phyloP scores from a whole-genome alignment of 2,329 filamentous ascomycete species.

The Aspergillus terreus region DNA sequence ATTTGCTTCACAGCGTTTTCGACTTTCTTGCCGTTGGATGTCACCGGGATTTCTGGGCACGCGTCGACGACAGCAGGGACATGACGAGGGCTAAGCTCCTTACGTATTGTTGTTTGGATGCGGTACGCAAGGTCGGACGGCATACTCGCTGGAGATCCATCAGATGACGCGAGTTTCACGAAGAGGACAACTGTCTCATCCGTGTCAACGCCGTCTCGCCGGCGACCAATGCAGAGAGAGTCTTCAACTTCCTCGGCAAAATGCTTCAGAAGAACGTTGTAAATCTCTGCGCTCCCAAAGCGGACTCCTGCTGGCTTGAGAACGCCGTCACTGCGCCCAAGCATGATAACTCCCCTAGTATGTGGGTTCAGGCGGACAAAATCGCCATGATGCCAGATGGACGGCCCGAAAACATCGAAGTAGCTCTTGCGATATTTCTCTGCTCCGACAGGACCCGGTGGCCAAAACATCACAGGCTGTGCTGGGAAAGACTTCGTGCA shows the following conservation, averaged over 20 bases:
- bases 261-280: conserved; percentile 84
- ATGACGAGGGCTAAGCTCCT: conserved; percentile 81
- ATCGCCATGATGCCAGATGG: conserved; percentile 88
- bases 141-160: conserved; percentile 41
- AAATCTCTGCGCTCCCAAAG: conserved; percentile 93
- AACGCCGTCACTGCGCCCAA: conserved; percentile 87
- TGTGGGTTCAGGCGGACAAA: conserved; percentile 70
- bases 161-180: conserved; percentile 61
- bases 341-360: conserved; percentile 81
- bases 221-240: conserved; percentile 78
- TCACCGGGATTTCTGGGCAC: conserved; percentile 83
- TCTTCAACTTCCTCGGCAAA: conserved; percentile 78
- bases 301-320: conserved; percentile 88
- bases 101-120: conserved; percentile 67
- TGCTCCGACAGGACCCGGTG: conserved; percentile 60
- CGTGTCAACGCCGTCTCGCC: conserved; percentile 62
- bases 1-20: conserved; percentile 97
- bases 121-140: conserved; percentile 55
- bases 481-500: conserved; percentile 84
- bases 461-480: conserved; percentile 85
- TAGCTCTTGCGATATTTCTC: conserved; percentile 80
- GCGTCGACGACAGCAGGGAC: conserved; percentile 80
- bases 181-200: conserved; percentile 91
- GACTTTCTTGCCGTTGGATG: conserved; percentile 96
- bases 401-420: conserved; percentile 72